Percentiles rank a stretch among this genome's conserved stretches.
phyloP scores from a whole-genome alignment of 345 rosid genomes.

The Boechera retrofracta region DNA sequence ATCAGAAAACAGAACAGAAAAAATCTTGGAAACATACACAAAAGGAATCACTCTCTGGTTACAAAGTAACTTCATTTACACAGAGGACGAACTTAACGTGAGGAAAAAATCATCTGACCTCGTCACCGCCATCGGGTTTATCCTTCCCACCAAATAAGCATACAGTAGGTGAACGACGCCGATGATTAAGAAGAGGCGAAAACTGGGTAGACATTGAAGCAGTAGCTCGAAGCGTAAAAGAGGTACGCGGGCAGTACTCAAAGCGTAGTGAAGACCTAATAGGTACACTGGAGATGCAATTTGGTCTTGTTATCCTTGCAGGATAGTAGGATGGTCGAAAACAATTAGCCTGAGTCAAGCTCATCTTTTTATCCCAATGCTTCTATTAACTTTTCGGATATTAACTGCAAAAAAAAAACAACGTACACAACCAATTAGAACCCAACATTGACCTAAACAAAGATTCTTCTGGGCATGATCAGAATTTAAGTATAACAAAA shows the following conservation, averaged over 20 bases:
- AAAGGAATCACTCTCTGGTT: neutral
- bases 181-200: conserved; percentile 41
- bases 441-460: neutral
- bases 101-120: conserved; percentile 44
- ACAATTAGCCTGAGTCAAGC: conserved; percentile 45
- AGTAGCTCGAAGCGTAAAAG: conserved; percentile 25
- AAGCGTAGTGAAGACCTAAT: conserved; percentile 15
- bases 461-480: conserved; percentile 2
- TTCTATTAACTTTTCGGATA: neutral
- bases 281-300: conserved; percentile 14
- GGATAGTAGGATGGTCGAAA: conserved; percentile 31
- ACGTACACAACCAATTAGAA: conserved; percentile 1
- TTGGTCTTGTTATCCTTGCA: conserved; percentile 25
- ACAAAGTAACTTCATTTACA: neutral
- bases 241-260: conserved; percentile 12
- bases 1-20: conserved; percentile 3
- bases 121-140: conserved; percentile 52
- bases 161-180: conserved; percentile 34
- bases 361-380: conserved; percentile 33
- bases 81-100: neutral
- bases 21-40: neutral
- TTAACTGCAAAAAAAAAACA: neutral
- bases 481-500: neutral
- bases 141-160: conserved; percentile 74
- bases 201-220: conserved; percentile 33